Base-by-base conservation (phyloP, 768 basidiomycete species). In the Kwoniella sp. region DNA sequence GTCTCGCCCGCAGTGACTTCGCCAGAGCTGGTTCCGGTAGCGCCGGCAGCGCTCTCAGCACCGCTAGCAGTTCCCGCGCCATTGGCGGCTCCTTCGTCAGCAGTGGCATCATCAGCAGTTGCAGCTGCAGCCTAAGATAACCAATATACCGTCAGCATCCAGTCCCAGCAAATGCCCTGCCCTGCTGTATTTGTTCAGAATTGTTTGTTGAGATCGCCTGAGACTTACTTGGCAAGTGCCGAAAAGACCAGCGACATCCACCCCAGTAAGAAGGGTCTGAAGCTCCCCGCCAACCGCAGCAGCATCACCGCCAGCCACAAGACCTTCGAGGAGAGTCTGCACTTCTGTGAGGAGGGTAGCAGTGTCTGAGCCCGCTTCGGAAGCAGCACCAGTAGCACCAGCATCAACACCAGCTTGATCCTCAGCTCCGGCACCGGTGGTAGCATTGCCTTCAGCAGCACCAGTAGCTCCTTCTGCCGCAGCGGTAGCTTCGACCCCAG, bases 391-490 rank as follows among this genome's bases (percentile, higher is more conserved):
- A n/a, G 21, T 4, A 52, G 50, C 56, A 29, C 50, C 57, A 22
- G 47, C 22, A 36, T 68, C 84, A 58, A 82, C 81, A 68, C 83
- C 84, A 55, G 79, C 74, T 44, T 83, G 82, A 58, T 84, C 83
- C 73, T 80, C 81, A 63, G 62, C 60, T 15, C 55, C 21, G 13
- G 55, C 64, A 26, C 54, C 55, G 25, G 58, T 50, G 26, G 73
- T 69, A 12, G 79, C 57, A 59, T 81, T 81, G 21, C n/a, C 40
- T 22, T 65, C 65, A 15, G n/a, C 52, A 26, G 24, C 29, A 9
- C 19, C 37, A 17, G 68, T 67, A 27, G 68, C 66, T 17, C 67
- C 66, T 24, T 69, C 70, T 29, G 65, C 60, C 22, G 62, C 53
- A 40, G 69, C 67, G 33, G 68, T 12, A 19, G 27, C 52, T 53